A percentile compares a stretch with the other conserved stretches of the same genome.
Evolutionary conservation across 2,329 filamentous ascomycete species (phyloP).

Genomic region (Westerdykella ornata): DNA sequence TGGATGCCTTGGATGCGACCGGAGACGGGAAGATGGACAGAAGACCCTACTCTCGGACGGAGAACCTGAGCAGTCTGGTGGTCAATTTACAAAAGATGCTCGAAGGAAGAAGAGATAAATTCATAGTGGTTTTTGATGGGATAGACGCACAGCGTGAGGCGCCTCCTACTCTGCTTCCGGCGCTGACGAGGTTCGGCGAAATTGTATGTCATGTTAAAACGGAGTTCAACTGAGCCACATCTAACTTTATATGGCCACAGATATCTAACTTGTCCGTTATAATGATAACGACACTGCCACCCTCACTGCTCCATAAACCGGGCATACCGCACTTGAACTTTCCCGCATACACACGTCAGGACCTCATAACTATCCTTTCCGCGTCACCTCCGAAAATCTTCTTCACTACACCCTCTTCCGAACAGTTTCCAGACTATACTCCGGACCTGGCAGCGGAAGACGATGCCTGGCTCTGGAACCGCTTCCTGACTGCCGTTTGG

Average conservation of each 20-base stretch:
- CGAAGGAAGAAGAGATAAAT: slow-evolving; percentile 47
- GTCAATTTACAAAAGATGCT: slow-evolving; percentile 65
- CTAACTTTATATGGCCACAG: slow-evolving; percentile 41
- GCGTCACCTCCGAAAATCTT: slow-evolving; percentile 44
- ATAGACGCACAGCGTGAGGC: slow-evolving; percentile 80
- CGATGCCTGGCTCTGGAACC: slow-evolving; percentile 66
- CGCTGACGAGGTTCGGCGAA: slow-evolving; percentile 74
- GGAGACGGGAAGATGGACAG: slow-evolving; percentile 38
- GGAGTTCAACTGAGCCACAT: not conserved
- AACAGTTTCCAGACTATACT: slow-evolving; percentile 44
- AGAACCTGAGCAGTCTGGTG: slow-evolving; percentile 69
- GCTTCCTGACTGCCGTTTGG: slow-evolving; percentile 78
- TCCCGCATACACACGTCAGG: slow-evolving; percentile 71
- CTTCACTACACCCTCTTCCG: slow-evolving; percentile 25
- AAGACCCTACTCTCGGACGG: slow-evolving; percentile 58
- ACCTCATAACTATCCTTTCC: slow-evolving; percentile 71
- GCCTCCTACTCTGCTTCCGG: slow-evolving; percentile 69
- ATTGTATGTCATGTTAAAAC: slow-evolving; percentile 49
- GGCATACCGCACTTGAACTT: slow-evolving; percentile 75
- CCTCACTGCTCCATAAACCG: slow-evolving; percentile 61
- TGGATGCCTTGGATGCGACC: slow-evolving; percentile 32
- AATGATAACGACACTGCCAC: slow-evolving; percentile 67
- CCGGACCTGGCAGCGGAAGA: slow-evolving; percentile 47
- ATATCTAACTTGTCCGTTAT: slow-evolving; percentile 71
- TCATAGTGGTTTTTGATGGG: slow-evolving; percentile 80